These are phyloP conservation scores for Arabidopsis thaliana DNA, from an alignment of 345 rosid genomes.

Conservation along the genomic window DNA sequence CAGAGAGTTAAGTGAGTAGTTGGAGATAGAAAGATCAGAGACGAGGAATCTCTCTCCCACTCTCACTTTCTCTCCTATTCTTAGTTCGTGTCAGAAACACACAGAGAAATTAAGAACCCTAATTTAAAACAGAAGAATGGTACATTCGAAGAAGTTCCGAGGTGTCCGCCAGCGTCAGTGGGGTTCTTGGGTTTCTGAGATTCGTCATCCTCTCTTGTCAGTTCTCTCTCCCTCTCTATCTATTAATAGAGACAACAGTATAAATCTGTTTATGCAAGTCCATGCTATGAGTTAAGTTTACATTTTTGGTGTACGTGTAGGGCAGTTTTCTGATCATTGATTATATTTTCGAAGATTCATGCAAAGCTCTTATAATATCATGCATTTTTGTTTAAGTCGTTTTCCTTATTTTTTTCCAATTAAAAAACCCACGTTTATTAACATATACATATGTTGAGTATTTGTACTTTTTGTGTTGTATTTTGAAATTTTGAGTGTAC, in stretches of 20 bases:
- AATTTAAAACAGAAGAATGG: constrained; percentile 49
- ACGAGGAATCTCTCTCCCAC: constrained; percentile 10
- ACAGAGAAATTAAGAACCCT: constrained; percentile 8
- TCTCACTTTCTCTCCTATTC: constrained; percentile 22
- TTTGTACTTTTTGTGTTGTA: neutral
- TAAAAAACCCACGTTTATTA: neutral
- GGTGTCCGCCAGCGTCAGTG: constrained; percentile 92
- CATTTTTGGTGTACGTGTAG: neutral
- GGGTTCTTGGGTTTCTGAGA: constrained; percentile 93
- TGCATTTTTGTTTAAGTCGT: neutral
- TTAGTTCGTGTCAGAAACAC: constrained; percentile 32
- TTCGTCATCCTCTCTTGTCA: constrained; percentile 82
- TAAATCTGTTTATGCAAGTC: neutral
- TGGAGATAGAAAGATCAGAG: constrained; percentile 26
- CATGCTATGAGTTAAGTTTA: neutral
- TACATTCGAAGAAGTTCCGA: constrained; percentile 75
- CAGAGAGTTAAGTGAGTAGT: constrained; percentile 25
- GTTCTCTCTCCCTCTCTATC: constrained; percentile 4
- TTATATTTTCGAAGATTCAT: constrained; percentile 2
- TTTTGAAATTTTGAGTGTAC: neutral
- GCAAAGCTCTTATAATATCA: neutral
- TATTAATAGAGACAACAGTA: neutral
- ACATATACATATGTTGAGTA: neutral
- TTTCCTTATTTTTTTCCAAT: constrained; percentile 20
- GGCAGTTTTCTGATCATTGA: neutral